Base-by-base conservation (phyloP, 306 rosid genomes). In the Casuarina cunninghamiana region DNA sequence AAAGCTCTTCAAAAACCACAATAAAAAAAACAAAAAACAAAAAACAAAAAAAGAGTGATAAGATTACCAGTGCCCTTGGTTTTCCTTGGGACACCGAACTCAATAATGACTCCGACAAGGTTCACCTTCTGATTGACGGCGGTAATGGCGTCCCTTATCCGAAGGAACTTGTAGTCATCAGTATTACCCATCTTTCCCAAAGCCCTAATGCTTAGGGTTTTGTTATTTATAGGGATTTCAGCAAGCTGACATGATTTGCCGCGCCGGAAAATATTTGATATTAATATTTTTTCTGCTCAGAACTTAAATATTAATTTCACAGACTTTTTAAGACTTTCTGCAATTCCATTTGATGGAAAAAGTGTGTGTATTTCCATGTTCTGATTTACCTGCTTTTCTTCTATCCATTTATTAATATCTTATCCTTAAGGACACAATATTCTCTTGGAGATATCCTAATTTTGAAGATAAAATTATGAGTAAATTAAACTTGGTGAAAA, bases 1-100 rank as follows among this genome's bases (percentile, higher is more conserved):
- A 19, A 53, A 53, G 57, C 57, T 53, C 57, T 16, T 17, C 57
- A 53, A 53, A 53, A 53, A 2, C 6, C 38, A 53, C 17, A 26
- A 26, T 5, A 2, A 53, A 3, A 1, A 5, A 53, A 53, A 50
- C 15, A 49, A 10, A 21, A 21, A 21, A n/a, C n/a, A 2, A 3
- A 49, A 17, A 3, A 4, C 15, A 61, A 67, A 62, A 48, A 74
- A 35, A 19, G 54, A 12, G 6, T 12, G 55, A 43, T 26, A 45
- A 49, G 55, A 19, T 71, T 84, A 89, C 96, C 93, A 42, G 93
- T 81, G 89, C 93, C 96, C 65, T 4, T 82, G 10, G 90, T 73
- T 71, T 43, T 38, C 65, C 77, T 68, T 1, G 90, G 90, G 39
- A 87, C 81, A 21, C 88, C 87, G 39, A 78, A 76, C 79, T 93